phyloP scores from a whole-genome alignment of 768 basidiomycete species.

The Podaxis rugospora region DNA sequence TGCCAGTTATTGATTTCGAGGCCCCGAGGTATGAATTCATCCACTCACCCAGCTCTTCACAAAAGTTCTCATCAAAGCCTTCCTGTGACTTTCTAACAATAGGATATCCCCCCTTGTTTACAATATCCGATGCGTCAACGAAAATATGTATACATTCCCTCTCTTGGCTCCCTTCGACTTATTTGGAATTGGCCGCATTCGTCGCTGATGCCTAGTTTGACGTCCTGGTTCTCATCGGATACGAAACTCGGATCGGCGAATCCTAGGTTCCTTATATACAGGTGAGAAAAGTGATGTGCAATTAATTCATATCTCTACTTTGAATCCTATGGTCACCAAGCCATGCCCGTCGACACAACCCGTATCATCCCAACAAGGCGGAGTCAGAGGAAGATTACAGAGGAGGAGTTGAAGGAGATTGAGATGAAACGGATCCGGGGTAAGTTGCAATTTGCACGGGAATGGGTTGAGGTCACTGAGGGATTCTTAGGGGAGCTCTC shows the following conservation, averaged over 20 bases:
- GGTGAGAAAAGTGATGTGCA: not conserved
- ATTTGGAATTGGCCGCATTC: not conserved
- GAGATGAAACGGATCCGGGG: slow-evolving; percentile 47
- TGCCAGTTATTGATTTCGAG: no score
- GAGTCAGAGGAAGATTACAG: slow-evolving; percentile 39
- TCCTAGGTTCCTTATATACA: not conserved
- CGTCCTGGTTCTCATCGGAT: not conserved
- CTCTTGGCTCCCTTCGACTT: not conserved
- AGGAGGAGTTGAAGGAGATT: slow-evolving; percentile 49
- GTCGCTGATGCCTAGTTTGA: not conserved
- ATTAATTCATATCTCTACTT: not conserved
- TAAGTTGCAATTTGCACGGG: slow-evolving; percentile 16
- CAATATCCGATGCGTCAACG: not conserved
- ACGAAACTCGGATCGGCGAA: not conserved
- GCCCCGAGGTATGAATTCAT: not conserved
- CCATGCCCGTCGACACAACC: slow-evolving; percentile 42
- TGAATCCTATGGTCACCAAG: not conserved
- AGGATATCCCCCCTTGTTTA: not conserved
- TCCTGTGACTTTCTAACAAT: not conserved
- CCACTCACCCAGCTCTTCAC: not conserved
- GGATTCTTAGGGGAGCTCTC: slow-evolving; percentile 40
- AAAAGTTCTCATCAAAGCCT: not conserved
- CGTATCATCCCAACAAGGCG: slow-evolving; percentile 32
- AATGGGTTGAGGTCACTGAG: not conserved
- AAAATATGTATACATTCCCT: not conserved